Conservation (phyloP, 352 stramenopile species). For the Phytopythium vexans region DNA sequence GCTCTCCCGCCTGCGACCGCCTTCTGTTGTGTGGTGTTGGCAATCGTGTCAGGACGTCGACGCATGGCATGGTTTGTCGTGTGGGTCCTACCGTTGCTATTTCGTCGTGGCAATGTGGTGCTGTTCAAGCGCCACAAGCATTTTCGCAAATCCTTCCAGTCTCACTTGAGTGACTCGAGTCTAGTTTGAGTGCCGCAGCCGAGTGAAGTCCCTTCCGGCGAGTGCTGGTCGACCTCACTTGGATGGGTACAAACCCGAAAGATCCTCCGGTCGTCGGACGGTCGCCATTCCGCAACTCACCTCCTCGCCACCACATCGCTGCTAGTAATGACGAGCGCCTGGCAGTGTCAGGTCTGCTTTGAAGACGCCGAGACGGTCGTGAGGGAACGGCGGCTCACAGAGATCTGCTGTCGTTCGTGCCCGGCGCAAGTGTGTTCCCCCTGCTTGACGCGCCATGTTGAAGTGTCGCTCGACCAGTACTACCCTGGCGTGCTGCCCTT, state of each 20-base stretch:
- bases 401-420: conserved; percentile 18
- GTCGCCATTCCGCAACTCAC: background rate
- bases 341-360: conserved; percentile 36
- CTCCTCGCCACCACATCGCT: background rate
- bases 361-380: conserved; percentile 8
- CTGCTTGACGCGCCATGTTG: conserved; percentile 25
- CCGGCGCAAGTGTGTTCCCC: conserved; percentile 18
- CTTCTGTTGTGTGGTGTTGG: too few species aligned
- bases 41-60: too few species aligned
- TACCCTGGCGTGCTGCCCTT: conserved; percentile 28
- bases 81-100: too few species aligned
- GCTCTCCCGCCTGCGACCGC: too few species aligned
- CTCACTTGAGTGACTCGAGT: too few species aligned
- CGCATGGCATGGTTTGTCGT: too few species aligned
- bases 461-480: conserved; percentile 16
- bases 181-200: too few species aligned
- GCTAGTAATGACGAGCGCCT: background rate
- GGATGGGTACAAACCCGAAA: background rate
- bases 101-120: too few species aligned
- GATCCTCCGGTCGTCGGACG: background rate
- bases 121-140: too few species aligned
- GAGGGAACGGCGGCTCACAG: background rate
- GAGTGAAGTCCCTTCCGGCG: too few species aligned
- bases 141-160: too few species aligned
- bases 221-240: too few species aligned